Base-by-base conservation (phyloP, 1,284 basidiomycete species). In the Apiotrichum sp. region DNA sequence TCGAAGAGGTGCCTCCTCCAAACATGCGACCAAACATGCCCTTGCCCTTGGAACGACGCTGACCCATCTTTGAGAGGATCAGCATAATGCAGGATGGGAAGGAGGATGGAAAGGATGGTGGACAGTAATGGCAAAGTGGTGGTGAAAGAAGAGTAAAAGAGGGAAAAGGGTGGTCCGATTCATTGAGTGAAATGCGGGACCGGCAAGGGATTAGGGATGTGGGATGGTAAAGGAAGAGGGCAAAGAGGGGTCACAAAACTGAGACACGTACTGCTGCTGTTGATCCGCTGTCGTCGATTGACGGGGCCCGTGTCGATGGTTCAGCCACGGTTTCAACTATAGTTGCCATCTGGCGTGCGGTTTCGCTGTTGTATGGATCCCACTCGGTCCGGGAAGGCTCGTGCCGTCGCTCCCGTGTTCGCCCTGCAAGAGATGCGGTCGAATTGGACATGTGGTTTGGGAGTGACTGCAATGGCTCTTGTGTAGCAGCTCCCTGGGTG, bases 21-120 rank as follows among this genome's bases (percentile, higher is more conserved):
- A 77, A 77, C 69, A 75, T 72, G 50, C 72, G 63, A 2, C 73
- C 74, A 56, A 75, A 71, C 56, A 77, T 65, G 13, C 73, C 73
- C 59, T 72, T 34, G 70, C 69, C 57, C 66, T 74, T 59, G 56
- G 42, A 44, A 29, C 51, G 56, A 29, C 52, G 49, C 35, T 22
- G 47, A 36, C 36, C n/a, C 35, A 48, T 36, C 47, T 48, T 48
- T 36, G 38, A 4, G 5, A 48, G 36, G 35, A 48, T 34, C 47
- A 48, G 36, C 6, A 4, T 36, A 6, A 11, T 16, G 33, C 3
- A 33, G 13, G 35, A 36, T 4, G 16, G 2, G 47, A 45, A 33
- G 22, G 34, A 4, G 16, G 35, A 38, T 35, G 40, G 8, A 10
- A 16, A 29, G 6, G 35, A 29, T 16, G 35, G 16, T 36, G 35